Base-by-base conservation (phyloP, 257 asterid species). In the Nicotiana attenuata region DNA sequence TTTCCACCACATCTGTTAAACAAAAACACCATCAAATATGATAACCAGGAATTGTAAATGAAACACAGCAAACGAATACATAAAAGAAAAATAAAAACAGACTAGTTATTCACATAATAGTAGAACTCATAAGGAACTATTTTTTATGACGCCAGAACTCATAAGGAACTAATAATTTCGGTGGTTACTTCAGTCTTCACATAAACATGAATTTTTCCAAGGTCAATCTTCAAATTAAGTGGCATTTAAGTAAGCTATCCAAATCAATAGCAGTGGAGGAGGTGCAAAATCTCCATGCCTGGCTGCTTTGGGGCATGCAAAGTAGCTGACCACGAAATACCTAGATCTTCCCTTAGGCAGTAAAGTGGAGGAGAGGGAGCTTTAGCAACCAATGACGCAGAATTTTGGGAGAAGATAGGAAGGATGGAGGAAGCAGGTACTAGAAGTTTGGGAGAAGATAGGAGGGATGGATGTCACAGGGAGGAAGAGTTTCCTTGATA, bases 1-100 rank as follows among this genome's bases (percentile, higher is more conserved):
- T 80, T 80, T 90, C 95, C 76, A 96, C 89, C 16, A 89, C 93
- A 69, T 87, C 99, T 96, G 94, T 81, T 82, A 20, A 78, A 67
- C 69, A 84, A 33, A 81, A 81, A 64, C 64, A 86, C 59, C 76
- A 69, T 22, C 57, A 38, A 84, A 20, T 67, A 73, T 17, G 84
- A 56, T 73, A 50, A 68, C 47, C 47, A 28, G 59, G 8, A 31
- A 9, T 13, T 61, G 55, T 47, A 66, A 41, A 83, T 56, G 29
- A 66, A 65, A 20, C 52, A 17, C 5, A 29, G 38, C 26, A 63
- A 19, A 75, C 15, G 61, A 22, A 4, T 50, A 7, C 14, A 50
- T 50, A 75, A 1, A 73, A 73, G 3, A 17, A 73, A 73, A 47
- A 47, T 7, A 22, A 41, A 28, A 13, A 71, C 14, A 35, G 59